Percentiles rank a stretch among this genome's conserved stretches.
These are phyloP conservation scores for Apiospora rasikravindrae DNA, from an alignment of 2,329 filamentous ascomycete genomes.

Conservation along the genomic window DNA sequence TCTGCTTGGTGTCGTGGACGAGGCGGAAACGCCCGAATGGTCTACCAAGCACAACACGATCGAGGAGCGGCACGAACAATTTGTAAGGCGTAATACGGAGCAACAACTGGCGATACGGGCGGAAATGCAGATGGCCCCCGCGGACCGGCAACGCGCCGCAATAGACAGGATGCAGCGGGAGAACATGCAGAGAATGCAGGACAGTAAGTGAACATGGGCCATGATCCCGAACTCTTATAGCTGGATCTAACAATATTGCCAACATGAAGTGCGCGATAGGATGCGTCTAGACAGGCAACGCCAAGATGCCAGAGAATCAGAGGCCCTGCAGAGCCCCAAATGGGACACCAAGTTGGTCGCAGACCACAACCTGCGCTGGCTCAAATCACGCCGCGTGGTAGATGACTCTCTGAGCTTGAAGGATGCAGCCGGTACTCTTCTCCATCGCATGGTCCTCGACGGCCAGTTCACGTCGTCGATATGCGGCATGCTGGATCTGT, in stretches of 20 bases:
- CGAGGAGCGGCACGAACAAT: constrained; percentile 41
- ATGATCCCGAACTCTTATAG: background rate
- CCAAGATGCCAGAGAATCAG: constrained; percentile 51
- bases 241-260: background rate
- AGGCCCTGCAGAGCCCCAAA: constrained; percentile 59
- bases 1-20: constrained; percentile 55
- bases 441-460: constrained; percentile 60
- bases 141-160: constrained; percentile 47
- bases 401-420: constrained; percentile 39
- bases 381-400: constrained; percentile 39
- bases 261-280: constrained; percentile 46
- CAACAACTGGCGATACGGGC: constrained; percentile 47
- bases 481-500: constrained; percentile 53
- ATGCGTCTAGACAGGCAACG: constrained; percentile 46
- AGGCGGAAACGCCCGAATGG: constrained; percentile 61
- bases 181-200: constrained; percentile 50
- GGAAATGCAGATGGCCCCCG: constrained; percentile 50
- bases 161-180: constrained; percentile 49
- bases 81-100: constrained; percentile 45
- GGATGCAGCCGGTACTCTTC: constrained; percentile 50
- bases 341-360: constrained; percentile 56
- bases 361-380: constrained; percentile 50
- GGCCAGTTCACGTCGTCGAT: constrained; percentile 47
- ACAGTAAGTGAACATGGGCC: constrained; percentile 44
- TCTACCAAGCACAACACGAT: constrained; percentile 48